Percentiles rank a stretch among this genome's conserved stretches.
Conservation (phyloP, 2,329 filamentous ascomycete genomes). For the Aspergillus sp. region DNA sequence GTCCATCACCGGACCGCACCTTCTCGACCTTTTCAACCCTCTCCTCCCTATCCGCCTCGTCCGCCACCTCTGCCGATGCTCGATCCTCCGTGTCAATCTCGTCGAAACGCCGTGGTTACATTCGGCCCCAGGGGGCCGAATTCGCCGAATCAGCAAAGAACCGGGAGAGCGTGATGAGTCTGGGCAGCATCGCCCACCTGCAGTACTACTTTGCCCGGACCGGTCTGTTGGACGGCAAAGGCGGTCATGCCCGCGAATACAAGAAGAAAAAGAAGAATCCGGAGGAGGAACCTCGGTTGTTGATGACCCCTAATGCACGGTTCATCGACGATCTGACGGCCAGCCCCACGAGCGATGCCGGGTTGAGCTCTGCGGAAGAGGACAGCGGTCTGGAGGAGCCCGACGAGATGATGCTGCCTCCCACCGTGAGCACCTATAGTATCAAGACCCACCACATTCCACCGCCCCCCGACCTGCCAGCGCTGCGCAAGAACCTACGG, state of each 20-base stretch:
- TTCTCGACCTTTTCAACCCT: slow-evolving; percentile 49
- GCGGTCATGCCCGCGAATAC: slow-evolving; percentile 75
- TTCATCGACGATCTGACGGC: slow-evolving; percentile 48
- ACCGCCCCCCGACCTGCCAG: slow-evolving; percentile 77
- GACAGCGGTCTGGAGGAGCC: slow-evolving; percentile 51
- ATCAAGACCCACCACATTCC: slow-evolving; percentile 77
- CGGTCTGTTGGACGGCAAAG: slow-evolving; percentile 88
- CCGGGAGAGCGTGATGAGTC: slow-evolving; percentile 90
- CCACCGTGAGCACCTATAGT: slow-evolving; percentile 94
- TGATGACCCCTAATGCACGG: slow-evolving; percentile 40
- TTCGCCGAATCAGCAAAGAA: slow-evolving; percentile 89
- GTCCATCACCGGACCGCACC: slow-evolving; percentile 44
- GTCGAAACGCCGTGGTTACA: slow-evolving; percentile 71
- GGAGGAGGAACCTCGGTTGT: slow-evolving; percentile 41
- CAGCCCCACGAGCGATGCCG: slow-evolving; percentile 50
- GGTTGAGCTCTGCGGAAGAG: slow-evolving; percentile 50
- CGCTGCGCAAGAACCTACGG: slow-evolving; percentile 70
- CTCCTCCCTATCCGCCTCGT: slow-evolving; percentile 47
- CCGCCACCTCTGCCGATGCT: slow-evolving; percentile 43
- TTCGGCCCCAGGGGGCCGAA: slow-evolving; percentile 80
- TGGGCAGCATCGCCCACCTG: slow-evolving; percentile 94
- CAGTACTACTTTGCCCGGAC: slow-evolving; percentile 98
- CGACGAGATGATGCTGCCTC: slow-evolving; percentile 83
- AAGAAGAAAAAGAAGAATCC: slow-evolving; percentile 48
- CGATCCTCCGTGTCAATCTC: slow-evolving; percentile 44